A percentile compares a stretch with the other conserved stretches of the same genome.
phyloP scores from a whole-genome alignment of 2,329 filamentous ascomycete genomes.

The Leptodontidium sp. region DNA sequence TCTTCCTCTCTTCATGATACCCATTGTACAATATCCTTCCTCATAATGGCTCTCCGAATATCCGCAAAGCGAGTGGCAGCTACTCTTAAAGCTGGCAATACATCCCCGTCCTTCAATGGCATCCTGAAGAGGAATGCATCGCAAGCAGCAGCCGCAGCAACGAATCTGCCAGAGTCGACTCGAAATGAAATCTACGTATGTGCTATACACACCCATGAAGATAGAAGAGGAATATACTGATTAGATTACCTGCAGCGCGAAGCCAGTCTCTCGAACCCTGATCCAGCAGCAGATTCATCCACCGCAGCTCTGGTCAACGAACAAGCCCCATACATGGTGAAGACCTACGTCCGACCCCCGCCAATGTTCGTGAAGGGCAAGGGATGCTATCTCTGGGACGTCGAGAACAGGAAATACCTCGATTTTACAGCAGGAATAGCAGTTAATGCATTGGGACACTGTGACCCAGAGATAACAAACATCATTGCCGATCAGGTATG shows the following conservation, averaged over 20 bases:
- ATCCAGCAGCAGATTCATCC: constrained; percentile 76
- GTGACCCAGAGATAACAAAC: constrained; percentile 78
- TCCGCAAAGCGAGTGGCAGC: constrained; percentile 43
- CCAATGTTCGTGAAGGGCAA: constrained; percentile 90
- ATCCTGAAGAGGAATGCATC: constrained; percentile 43
- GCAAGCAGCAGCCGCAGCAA: constrained; percentile 47
- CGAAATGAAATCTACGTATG: constrained; percentile 49
- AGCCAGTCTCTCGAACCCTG: constrained; percentile 68
- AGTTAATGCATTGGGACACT: constrained; percentile 91
- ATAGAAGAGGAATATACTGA: constrained; percentile 11
- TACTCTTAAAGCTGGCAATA: constrained; percentile 41
- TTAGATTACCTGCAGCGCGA: constrained; percentile 35
- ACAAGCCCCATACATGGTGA: constrained; percentile 89
- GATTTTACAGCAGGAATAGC: constrained; percentile 97
- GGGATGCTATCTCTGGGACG: constrained; percentile 88
- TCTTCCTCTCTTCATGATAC: constrained; percentile 18
- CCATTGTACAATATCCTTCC: constrained; percentile 10
- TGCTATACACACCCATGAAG: background rate
- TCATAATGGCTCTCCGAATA: constrained; percentile 43
- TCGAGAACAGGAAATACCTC: constrained; percentile 87
- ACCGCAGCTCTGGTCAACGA: constrained; percentile 79
- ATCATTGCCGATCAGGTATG: constrained; percentile 79
- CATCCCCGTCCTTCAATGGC: constrained; percentile 37
- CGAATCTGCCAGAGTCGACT: constrained; percentile 48
- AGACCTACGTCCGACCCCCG: constrained; percentile 89